phyloP scores from a whole-genome alignment of 306 rosid genomes.

The Casuarina glauca region DNA sequence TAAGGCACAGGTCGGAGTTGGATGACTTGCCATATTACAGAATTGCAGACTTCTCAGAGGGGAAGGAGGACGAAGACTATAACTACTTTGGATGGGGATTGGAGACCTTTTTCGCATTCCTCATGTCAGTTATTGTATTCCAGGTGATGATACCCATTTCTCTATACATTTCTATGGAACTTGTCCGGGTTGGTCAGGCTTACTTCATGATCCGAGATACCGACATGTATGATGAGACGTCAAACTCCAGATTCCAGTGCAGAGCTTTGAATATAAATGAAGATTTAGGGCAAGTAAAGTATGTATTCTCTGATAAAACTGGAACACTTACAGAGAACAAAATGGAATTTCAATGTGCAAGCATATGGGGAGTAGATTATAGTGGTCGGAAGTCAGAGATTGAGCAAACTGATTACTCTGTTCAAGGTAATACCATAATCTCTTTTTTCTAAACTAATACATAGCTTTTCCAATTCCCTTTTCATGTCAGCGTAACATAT shows the following conservation, averaged over 20 bases:
- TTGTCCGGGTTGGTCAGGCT: slow-evolving; percentile 93
- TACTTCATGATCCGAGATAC: slow-evolving; percentile 82
- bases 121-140: slow-evolving; percentile 88
- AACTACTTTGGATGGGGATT: slow-evolving; percentile 72
- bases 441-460: not conserved
- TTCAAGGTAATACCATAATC: slow-evolving; percentile 45
- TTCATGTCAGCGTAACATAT: slow-evolving; percentile 6
- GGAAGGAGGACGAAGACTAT: slow-evolving; percentile 33
- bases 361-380: slow-evolving; percentile 86
- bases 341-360: slow-evolving; percentile 92
- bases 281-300: slow-evolving; percentile 93
- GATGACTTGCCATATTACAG: slow-evolving; percentile 64
- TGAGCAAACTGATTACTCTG: slow-evolving; percentile 51
- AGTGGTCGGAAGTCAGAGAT: slow-evolving; percentile 35
- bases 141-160: slow-evolving; percentile 98
- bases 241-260: slow-evolving; percentile 84
- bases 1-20: slow-evolving; percentile 47
- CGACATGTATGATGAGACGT: slow-evolving; percentile 72
- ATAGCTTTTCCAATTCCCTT: slow-evolving; percentile 4
- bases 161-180: slow-evolving; percentile 93
- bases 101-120: slow-evolving; percentile 79
- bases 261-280: slow-evolving; percentile 94
- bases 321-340: slow-evolving; percentile 98
- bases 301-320: slow-evolving; percentile 93
- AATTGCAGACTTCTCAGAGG: slow-evolving; percentile 44